phyloP scores from a whole-genome alignment of 768 basidiomycete genomes.

The Kwoniella botswanensis region DNA sequence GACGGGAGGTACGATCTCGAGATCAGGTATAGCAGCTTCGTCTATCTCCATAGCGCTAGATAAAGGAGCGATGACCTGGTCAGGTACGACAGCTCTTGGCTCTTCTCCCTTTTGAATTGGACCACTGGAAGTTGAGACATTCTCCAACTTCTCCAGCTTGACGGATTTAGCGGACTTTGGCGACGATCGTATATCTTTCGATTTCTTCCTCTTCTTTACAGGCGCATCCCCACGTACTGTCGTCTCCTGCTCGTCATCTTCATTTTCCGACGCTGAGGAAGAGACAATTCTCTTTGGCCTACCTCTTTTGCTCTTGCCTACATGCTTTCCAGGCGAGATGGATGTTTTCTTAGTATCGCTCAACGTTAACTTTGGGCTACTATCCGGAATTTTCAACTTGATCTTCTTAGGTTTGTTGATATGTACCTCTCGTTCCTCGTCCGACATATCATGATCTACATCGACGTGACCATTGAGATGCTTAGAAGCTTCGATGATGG shows the following conservation, averaged over 20 bases:
- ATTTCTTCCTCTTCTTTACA: neutral
- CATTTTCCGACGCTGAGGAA: conserved; percentile 37
- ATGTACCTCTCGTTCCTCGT: conserved; percentile 15
- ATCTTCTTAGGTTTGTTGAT: conserved; percentile 25
- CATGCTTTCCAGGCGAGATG: no score
- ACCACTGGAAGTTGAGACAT: neutral
- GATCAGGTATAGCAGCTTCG: conserved; percentile 7
- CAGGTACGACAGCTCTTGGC: conserved; percentile 22
- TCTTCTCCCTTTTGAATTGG: neutral
- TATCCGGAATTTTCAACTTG: conserved; percentile 13
- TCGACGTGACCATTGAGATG: neutral
- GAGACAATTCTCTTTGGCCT: conserved; percentile 36
- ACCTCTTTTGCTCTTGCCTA: neutral
- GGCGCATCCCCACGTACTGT: conserved; percentile 1
- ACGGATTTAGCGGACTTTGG: conserved; percentile 21
- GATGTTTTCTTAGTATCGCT: neutral
- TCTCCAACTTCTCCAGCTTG: conserved; percentile 25
- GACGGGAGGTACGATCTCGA: conserved; percentile 4
- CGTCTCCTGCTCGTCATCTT: conserved; percentile 25
- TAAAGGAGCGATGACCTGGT: conserved; percentile 27
- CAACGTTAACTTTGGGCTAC: conserved; percentile 12
- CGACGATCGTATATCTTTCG: conserved; percentile 10
- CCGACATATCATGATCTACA: conserved; percentile 10
- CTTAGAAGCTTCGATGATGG: conserved; percentile 19
- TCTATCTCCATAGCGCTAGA: conserved; percentile 18